Base-by-base conservation (phyloP, 75 land plant genomes). In the Ceratopteris richardii region DNA sequence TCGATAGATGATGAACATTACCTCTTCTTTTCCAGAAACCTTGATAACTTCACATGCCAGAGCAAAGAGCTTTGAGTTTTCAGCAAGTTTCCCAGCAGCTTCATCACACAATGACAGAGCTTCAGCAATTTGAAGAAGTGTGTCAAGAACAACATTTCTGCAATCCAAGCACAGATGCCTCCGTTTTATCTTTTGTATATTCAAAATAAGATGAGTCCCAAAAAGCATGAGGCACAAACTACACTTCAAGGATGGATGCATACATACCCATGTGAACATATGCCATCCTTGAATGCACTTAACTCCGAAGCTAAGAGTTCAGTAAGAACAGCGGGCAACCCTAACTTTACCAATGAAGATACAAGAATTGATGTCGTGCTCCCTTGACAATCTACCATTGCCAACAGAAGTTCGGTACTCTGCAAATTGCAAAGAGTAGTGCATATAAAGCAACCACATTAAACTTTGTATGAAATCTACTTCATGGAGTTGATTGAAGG, bases 401-500 rank as follows among this genome's bases (percentile, higher is more conserved):
- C 71, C 43, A 79, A 66, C 33, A 90, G 54, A 16, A 90, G 67
- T 33, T 74, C 82, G 41, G 84, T 42, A 61, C 83, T 66, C 94
- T 88, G 79, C 51, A 62, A 47, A 29, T 36, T 31, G 37, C 13
- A 63, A 31, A 53, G 7, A 33, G 9, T 4, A 9, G 37, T 33
- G 9, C 37, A n/a, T n/a, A n/a, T n/a, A n/a, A n/a, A n/a, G n/a
- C n/a, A n/a, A n/a, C n/a, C n/a, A n/a, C n/a, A n/a, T n/a, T n/a
- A n/a, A n/a, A n/a, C n/a, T n/a, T n/a, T n/a, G n/a, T n/a, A n/a
- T n/a, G n/a, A n/a, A n/a, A n/a, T n/a, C n/a, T n/a, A n/a, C n/a
- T n/a, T n/a, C n/a, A n/a, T n/a, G n/a, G n/a, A n/a, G n/a, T n/a
- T n/a, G n/a, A n/a, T n/a, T n/a, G n/a, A n/a, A n/a, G n/a, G n/a